Evolutionary conservation across 2,329 filamentous ascomycete species (phyloP).

Genomic region (Paramyrothecium roridum): DNA sequence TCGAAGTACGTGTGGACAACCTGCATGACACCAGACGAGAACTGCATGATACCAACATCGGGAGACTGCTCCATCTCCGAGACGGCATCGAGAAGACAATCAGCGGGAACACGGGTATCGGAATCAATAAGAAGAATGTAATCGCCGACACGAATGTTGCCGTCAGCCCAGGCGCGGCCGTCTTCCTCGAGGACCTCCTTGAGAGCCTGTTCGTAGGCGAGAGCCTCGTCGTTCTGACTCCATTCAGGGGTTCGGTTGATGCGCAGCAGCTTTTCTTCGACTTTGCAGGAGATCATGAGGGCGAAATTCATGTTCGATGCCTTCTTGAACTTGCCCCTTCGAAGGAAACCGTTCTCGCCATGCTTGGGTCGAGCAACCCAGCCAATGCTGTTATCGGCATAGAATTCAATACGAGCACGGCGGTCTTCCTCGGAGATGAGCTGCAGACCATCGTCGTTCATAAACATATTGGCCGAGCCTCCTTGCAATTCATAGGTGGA

Average conservation of each 20-base stretch:
- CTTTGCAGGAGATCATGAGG: constrained; percentile 64
- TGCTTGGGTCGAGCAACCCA: constrained; percentile 66
- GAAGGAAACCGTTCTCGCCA: constrained; percentile 58
- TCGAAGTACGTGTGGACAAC: constrained; percentile 72
- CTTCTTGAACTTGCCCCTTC: constrained; percentile 67
- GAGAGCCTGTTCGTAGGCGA: constrained; percentile 63
- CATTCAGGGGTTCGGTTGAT: constrained; percentile 58
- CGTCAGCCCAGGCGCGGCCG: constrained; percentile 74
- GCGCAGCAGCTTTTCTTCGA: constrained; percentile 64
- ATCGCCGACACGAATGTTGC: constrained; percentile 82
- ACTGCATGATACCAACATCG: constrained; percentile 76
- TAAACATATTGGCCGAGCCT: constrained; percentile 73
- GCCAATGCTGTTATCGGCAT: constrained; percentile 66
- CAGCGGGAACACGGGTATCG: constrained; percentile 72
- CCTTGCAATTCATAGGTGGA: constrained; percentile 75
- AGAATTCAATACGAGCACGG: constrained; percentile 63
- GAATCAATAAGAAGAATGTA: constrained; percentile 75
- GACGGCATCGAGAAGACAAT: constrained; percentile 75
- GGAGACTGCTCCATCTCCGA: constrained; percentile 80
- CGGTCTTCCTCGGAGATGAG: constrained; percentile 61
- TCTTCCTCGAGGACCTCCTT: constrained; percentile 65
- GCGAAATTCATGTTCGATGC: constrained; percentile 73
- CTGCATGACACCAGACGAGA: constrained; percentile 76
- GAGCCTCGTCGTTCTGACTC: constrained; percentile 66
- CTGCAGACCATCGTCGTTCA: constrained; percentile 74